These are phyloP conservation scores for Neofusicoccum kwambonambiense DNA, from an alignment of 2,329 filamentous ascomycete genomes.

Conservation along the genomic window DNA sequence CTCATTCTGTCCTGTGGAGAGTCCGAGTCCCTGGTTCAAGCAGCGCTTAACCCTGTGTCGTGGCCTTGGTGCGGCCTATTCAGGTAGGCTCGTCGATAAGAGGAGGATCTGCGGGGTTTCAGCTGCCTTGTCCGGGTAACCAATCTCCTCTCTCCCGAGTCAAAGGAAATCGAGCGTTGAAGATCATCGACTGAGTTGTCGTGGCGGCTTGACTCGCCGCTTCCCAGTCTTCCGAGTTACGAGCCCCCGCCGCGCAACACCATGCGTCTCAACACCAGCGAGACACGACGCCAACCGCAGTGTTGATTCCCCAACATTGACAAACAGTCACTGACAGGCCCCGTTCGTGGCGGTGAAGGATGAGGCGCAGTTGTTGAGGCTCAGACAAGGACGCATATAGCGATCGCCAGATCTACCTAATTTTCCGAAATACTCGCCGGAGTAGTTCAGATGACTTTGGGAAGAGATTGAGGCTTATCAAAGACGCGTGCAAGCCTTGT, in stretches of 20 bases:
- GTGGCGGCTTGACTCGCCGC: background rate
- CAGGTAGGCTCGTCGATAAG: background rate
- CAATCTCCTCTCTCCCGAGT: constrained; percentile 10
- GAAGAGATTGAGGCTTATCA: background rate
- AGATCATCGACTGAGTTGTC: constrained; percentile 3
- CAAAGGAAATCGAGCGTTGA: constrained; percentile 2
- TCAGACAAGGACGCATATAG: background rate
- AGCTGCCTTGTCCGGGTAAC: background rate
- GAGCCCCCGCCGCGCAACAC: background rate
- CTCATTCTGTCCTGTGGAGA: background rate
- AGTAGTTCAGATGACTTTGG: background rate
- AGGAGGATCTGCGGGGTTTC: constrained; percentile 8
- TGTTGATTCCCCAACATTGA: background rate
- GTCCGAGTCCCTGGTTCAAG: background rate
- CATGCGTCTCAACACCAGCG: background rate
- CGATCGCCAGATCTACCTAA: constrained; percentile 11
- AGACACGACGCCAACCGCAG: background rate
- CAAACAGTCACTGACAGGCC: background rate
- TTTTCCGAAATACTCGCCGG: constrained; percentile 14
- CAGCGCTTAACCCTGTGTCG: background rate
- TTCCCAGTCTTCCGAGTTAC: background rate
- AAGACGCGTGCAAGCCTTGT: background rate
- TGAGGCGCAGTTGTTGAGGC: background rate
- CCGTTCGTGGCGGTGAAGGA: background rate
- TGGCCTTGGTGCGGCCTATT: background rate